A percentile compares a stretch with the other conserved stretches of the same genome.
These are phyloP conservation scores for Beauveria caledonica DNA, from an alignment of 2,329 filamentous ascomycete species.

Conservation along the genomic window DNA sequence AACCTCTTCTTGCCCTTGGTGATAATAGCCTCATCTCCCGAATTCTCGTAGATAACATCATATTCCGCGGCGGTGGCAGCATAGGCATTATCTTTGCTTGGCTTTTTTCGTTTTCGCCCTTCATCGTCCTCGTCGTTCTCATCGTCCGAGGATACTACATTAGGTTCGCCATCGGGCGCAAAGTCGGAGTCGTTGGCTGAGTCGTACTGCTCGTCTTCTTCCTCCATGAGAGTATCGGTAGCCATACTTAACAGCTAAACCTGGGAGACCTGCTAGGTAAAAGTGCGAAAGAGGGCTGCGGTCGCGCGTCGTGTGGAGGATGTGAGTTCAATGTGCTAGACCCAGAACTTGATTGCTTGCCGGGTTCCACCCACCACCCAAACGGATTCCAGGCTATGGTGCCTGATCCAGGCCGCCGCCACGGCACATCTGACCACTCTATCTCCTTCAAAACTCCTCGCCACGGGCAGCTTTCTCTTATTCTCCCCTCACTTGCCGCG, in stretches of 20 bases:
- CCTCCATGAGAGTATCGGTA: conserved; percentile 31
- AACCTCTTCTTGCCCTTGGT: conserved; percentile 48
- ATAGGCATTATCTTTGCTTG: conserved; percentile 12
- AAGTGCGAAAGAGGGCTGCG: not conserved
- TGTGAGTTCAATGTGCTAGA: not conserved
- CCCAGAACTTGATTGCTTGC: not conserved
- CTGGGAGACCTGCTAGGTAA: not conserved
- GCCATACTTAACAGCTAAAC: conserved; percentile 29
- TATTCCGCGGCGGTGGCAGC: conserved; percentile 21
- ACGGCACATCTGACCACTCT: not conserved
- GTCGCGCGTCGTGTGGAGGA: not conserved
- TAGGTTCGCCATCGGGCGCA: conserved; percentile 47
- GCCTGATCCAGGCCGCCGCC: not conserved
- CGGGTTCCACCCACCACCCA: conserved; percentile 5
- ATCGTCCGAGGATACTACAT: conserved; percentile 43
- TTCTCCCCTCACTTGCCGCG: not conserved
- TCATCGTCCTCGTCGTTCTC: conserved; percentile 29
- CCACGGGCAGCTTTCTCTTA: not conserved
- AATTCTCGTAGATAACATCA: conserved; percentile 53
- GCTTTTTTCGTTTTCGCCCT: conserved; percentile 16
- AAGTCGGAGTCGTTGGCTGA: conserved; percentile 71
- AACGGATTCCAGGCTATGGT: conserved; percentile 4
- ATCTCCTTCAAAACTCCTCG: not conserved
- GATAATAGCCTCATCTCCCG: conserved; percentile 65
- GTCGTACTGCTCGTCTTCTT: conserved; percentile 53